phyloP scores from a whole-genome alignment of 2,329 filamentous ascomycete species.

The Aspergillus phoenicis region DNA sequence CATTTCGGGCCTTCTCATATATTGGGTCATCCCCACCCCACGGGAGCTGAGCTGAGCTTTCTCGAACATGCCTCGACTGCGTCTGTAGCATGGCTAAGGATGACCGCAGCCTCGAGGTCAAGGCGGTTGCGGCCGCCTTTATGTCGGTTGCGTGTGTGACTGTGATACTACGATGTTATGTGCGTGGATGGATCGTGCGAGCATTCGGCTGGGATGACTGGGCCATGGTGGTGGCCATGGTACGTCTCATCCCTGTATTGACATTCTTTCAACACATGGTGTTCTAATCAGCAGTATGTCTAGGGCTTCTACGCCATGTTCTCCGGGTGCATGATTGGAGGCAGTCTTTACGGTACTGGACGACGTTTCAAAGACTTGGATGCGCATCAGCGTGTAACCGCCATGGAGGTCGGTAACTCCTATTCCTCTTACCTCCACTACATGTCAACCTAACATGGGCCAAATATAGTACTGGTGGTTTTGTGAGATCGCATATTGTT shows the following conservation, averaged over 20 bases:
- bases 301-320: conserved; percentile 35
- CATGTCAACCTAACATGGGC: neutral
- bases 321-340: conserved; percentile 34
- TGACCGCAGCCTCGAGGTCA: conserved; percentile 28
- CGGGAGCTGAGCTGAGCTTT: neutral
- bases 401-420: conserved; percentile 28
- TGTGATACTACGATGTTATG: conserved; percentile 36
- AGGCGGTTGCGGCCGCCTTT: conserved; percentile 31
- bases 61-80: conserved; percentile 1
- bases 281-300: conserved; percentile 1
- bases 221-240: conserved; percentile 33
- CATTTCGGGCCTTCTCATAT: conserved; percentile 2
- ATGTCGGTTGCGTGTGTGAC: conserved; percentile 30
- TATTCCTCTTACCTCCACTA: neutral
- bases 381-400: conserved; percentile 22
- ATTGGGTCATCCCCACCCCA: neutral
- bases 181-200: conserved; percentile 34
- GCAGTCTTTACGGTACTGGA: conserved; percentile 34
- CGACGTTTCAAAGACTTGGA: conserved; percentile 22
- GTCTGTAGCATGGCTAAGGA: conserved; percentile 21
- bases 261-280: neutral
- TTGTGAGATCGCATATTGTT: conserved; percentile 55
- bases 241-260: conserved; percentile 14
- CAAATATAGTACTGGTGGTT: conserved; percentile 50
- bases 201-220: conserved; percentile 39